These are phyloP conservation scores for Gonapodya sp. DNA, from an alignment of 192 early-diverging fungal genomes.

Conservation along the genomic window DNA sequence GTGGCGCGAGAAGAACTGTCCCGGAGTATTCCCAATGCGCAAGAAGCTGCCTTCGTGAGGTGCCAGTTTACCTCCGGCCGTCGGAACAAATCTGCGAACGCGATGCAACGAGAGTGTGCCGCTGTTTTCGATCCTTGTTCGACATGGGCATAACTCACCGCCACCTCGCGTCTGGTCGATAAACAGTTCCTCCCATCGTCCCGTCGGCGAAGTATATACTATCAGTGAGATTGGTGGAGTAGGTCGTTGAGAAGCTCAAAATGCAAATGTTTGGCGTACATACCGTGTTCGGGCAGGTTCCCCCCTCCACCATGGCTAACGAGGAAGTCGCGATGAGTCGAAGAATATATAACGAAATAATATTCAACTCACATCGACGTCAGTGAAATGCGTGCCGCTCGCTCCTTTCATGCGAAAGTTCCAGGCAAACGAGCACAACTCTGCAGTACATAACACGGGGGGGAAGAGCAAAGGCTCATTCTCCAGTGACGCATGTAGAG, in stretches of 20 bases:
- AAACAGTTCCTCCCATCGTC: not conserved
- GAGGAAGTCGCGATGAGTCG: not conserved
- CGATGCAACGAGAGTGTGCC: not conserved
- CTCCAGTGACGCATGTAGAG: too few relatives aligned
- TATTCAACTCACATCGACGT: not conserved
- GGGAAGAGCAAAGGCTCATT: too few relatives aligned
- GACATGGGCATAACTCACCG: not conserved
- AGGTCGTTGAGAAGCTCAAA: not conserved
- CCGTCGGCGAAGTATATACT: not conserved
- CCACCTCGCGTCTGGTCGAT: conserved; percentile 7
- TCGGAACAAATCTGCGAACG: not conserved
- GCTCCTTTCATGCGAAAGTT: not conserved
- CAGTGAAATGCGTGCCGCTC: not conserved
- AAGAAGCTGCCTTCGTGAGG: not conserved
- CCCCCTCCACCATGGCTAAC: not conserved
- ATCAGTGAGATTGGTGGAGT: not conserved
- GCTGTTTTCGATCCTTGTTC: too few relatives aligned
- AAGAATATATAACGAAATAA: too few relatives aligned
- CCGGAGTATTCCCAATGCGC: conserved; percentile 3
- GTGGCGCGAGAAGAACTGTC: not conserved
- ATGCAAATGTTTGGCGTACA: too few relatives aligned
- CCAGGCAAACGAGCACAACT: conserved; percentile 3
- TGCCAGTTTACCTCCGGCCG: not conserved
- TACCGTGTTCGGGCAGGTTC: not conserved
- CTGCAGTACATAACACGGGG: not conserved